Percentiles rank a stretch among this genome's conserved stretches.
phyloP scores from a whole-genome alignment of 2,329 filamentous ascomycete genomes.

The Sclerotinia nivalis region DNA sequence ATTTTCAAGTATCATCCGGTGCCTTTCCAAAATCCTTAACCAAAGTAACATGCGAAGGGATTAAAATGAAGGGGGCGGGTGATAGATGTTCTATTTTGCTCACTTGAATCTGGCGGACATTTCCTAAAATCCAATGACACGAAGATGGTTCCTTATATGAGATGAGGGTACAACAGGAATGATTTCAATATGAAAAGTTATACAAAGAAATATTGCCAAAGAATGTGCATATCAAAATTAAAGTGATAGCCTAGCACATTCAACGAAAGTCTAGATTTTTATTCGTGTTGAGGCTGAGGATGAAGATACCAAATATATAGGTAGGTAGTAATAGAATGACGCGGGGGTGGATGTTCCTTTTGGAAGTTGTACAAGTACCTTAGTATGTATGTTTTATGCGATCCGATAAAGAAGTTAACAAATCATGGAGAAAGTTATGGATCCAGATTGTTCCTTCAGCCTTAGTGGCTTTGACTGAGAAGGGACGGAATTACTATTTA shows the following conservation, averaged over 20 bases:
- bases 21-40: not conserved
- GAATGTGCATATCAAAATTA: not conserved
- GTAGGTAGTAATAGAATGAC: not conserved
- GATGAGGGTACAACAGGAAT: conserved; percentile 15
- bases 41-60: not conserved
- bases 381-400: conserved; percentile 11
- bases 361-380: not conserved
- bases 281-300: conserved; percentile 13
- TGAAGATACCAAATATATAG: not conserved
- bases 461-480: conserved; percentile 14
- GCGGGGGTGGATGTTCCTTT: conserved; percentile 13
- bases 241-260: conserved; percentile 4
- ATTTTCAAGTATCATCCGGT: not conserved
- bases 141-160: conserved; percentile 27
- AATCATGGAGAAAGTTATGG: conserved; percentile 8
- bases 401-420: conserved; percentile 22
- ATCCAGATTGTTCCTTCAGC: not conserved
- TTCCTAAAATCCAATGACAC: conserved; percentile 30
- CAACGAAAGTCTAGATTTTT: not conserved
- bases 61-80: not conserved
- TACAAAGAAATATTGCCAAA: not conserved
- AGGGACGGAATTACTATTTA: not conserved
- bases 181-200: conserved; percentile 5
- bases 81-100: conserved; percentile 25
- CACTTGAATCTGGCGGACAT: conserved; percentile 40